phyloP scores from a whole-genome alignment of 495 filamentous ascomycete species.

The Neurospora sp. region DNA sequence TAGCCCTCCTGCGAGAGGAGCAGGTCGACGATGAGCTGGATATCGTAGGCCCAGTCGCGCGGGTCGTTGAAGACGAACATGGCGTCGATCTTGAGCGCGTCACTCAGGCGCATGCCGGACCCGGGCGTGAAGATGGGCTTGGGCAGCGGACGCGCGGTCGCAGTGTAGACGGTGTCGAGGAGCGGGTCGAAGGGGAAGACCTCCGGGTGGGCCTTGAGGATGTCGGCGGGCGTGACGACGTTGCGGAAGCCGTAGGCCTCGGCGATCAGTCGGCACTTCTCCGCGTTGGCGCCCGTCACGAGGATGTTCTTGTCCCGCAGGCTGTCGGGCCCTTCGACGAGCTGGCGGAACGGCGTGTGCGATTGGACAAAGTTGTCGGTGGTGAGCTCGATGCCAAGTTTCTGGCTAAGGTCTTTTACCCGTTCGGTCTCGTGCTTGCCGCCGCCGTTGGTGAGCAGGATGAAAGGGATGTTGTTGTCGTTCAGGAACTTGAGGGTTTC shows the following conservation, averaged over 20 bases:
- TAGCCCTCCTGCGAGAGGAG: constrained; percentile 63
- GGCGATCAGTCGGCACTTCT: constrained; percentile 66
- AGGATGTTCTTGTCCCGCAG: constrained; percentile 60
- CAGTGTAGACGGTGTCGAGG: constrained; percentile 43
- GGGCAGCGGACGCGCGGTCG: constrained; percentile 55
- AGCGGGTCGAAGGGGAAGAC: constrained; percentile 72
- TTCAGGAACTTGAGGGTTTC: constrained; percentile 64
- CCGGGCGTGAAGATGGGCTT: constrained; percentile 15
- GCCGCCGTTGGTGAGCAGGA: constrained; percentile 90
- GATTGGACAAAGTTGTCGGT: constrained; percentile 87
- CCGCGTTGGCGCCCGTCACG: constrained; percentile 71
- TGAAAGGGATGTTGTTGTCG: constrained; percentile 59
- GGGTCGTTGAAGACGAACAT: constrained; percentile 88
- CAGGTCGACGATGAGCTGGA: constrained; percentile 69
- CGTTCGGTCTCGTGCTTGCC: constrained; percentile 82
- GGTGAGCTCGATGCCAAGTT: constrained; percentile 64
- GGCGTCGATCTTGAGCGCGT: constrained; percentile 62
- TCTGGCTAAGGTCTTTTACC: constrained; percentile 67
- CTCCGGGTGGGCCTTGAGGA: constrained; percentile 57
- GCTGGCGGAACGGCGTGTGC: constrained; percentile 75
- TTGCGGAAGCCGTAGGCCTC: constrained; percentile 63
- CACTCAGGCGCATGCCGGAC: constrained; percentile 5
- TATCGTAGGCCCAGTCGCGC: constrained; percentile 87
- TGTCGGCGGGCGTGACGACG: constrained; percentile 78
- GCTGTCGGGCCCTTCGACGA: constrained; percentile 24